Evolutionary conservation across 2,329 filamentous ascomycete genomes (phyloP), one percentile per base, ranked within the genome.

Genomic region (Microsporum canis): DNA sequence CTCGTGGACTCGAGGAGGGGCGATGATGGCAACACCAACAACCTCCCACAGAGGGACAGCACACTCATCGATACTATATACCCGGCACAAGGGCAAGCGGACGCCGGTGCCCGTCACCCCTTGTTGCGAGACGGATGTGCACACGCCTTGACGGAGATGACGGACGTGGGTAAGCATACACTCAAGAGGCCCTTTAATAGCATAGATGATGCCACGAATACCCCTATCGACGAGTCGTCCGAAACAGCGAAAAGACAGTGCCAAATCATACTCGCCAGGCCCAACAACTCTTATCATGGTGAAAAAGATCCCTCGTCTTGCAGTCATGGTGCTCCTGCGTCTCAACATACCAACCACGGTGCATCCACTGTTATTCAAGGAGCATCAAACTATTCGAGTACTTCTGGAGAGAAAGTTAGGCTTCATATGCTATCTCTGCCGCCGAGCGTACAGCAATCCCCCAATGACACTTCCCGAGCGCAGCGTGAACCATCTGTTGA

Each of bases 401-500:
- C 2, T 36, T 5, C 34, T 36, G 10, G 34, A 36, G 17, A 23
- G 17, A 23, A 23, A 1, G 17, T 23, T 23, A 23, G 17, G 17
- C 17, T 23, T 23, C 34, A 36, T 36, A 36, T 36, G 34, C 10
- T 36, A 36, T 36, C 34, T 10, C 10, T 36, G 10, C 34, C 34
- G 34, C 34, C 34, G 34, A 36, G 34, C 34, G 10, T 10, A 5
- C 34, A 36, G 34, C 34, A 36, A 36, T 23, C 1, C 17, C 17
- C 17, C 17, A 27, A 34, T 53, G 27, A 29, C 7, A 47, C 4
- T 27, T 31, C 31, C 27, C 51, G 59, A 27, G 36, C 36, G 27
- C 33, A 60, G 17, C 58, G 61, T 31, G 61, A 63, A 47, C 38
- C 58, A 17, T 63, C 62, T 3, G 23, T 51, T 23, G 63, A 61